These are phyloP conservation scores for Urostyla sp. DNA, from an alignment of 73 alveolate genomes.

Conservation along the genomic window DNA sequence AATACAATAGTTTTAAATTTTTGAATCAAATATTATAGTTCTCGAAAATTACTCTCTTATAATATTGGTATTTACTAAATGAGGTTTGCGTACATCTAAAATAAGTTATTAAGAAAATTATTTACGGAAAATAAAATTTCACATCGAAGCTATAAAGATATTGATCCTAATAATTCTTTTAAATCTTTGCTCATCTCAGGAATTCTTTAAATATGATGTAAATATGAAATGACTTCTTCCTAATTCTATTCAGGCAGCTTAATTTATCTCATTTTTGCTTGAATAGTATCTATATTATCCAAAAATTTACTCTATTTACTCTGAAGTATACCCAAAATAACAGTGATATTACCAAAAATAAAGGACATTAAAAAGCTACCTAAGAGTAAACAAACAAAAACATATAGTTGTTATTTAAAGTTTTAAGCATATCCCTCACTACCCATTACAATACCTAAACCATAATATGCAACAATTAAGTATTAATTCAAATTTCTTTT, in stretches of 20 bases:
- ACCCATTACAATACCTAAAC: constrained; percentile 56
- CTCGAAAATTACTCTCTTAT: constrained; percentile 26
- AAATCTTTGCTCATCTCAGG: constrained; percentile 51
- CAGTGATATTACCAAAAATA: constrained; percentile 73
- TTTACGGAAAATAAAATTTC: constrained; percentile 42
- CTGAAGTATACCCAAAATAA: constrained; percentile 45
- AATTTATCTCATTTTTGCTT: constrained; percentile 63
- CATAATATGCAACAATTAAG: constrained; percentile 61
- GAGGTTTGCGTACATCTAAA: constrained; percentile 34
- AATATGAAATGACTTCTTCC: constrained; percentile 33
- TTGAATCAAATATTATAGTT: constrained; percentile 29
- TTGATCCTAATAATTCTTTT: constrained; percentile 31
- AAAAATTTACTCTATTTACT: constrained; percentile 47
- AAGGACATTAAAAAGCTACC: constrained; percentile 62
- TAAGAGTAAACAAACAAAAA: constrained; percentile 31
- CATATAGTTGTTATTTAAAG: not conserved
- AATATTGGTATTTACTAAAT: constrained; percentile 18
- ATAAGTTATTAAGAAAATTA: constrained; percentile 26
- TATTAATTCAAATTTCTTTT: constrained; percentile 32
- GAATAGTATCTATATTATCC: constrained; percentile 59
- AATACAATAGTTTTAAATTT: constrained; percentile 43
- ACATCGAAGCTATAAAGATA: constrained; percentile 56
- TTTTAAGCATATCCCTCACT: constrained; percentile 58
- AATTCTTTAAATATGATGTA: constrained; percentile 46
- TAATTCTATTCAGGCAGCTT: constrained; percentile 60